Conservation (phyloP, 1,139 yeast species). For the Pichia sp. region DNA sequence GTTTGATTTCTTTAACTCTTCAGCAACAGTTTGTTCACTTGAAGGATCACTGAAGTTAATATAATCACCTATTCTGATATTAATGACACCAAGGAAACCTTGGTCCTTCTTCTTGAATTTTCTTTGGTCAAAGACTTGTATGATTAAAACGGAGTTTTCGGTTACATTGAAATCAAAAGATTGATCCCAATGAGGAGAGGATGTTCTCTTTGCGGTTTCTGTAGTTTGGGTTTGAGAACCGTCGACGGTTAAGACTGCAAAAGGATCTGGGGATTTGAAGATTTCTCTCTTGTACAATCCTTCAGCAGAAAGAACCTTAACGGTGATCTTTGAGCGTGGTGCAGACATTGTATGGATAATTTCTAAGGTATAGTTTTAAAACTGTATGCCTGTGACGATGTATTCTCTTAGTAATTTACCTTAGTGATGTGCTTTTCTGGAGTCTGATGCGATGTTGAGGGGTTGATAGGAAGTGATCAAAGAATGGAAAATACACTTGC, state of each 20-base stretch:
- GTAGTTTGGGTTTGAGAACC: constrained; percentile 97
- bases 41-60: constrained; percentile 60
- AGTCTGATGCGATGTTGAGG: too few relatives aligned
- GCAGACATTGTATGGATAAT: constrained; percentile 1
- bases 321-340: constrained; percentile 44
- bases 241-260: constrained; percentile 95
- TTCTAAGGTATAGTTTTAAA: background rate
- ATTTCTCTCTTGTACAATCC: constrained; percentile 94
- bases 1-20: constrained; percentile 88
- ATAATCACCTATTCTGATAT: constrained; percentile 86
- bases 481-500: too few relatives aligned
- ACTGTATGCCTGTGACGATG: too few relatives aligned
- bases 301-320: constrained; percentile 93
- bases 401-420: too few relatives aligned
- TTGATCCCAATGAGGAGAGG: constrained; percentile 98
- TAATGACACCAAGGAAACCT: constrained; percentile 97
- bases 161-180: constrained; percentile 70
- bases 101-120: constrained; percentile 98
- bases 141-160: constrained; percentile 84
- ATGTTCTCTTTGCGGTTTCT: constrained; percentile 87
- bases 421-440: too few relatives aligned
- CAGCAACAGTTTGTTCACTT: constrained; percentile 82
- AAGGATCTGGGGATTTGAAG: constrained; percentile 95
- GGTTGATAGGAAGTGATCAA: too few relatives aligned
- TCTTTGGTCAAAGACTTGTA: constrained; percentile 95